Conservation (phyloP, 2,329 filamentous ascomycete species). For the Colletotrichum somersetense region DNA sequence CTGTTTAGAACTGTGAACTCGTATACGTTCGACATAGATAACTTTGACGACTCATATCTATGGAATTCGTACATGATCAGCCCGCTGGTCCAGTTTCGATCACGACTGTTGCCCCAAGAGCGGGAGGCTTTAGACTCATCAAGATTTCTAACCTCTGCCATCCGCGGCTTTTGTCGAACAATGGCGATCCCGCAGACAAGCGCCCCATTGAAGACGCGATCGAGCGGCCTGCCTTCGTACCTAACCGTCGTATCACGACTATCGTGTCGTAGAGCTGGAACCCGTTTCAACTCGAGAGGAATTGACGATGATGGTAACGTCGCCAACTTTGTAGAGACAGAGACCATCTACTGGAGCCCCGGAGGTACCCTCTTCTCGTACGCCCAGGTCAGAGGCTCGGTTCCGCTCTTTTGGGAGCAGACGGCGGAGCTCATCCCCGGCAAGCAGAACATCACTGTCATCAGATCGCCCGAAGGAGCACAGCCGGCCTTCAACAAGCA, state of each 20-base stretch:
- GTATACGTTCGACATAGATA: conserved; percentile 88
- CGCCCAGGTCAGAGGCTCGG: conserved; percentile 90
- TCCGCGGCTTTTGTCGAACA: conserved; percentile 90
- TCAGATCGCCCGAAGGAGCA: conserved; percentile 88
- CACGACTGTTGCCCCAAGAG: conserved; percentile 80
- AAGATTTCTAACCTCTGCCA: conserved; percentile 90
- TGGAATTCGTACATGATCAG: conserved; percentile 99
- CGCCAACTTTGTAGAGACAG: conserved; percentile 98
- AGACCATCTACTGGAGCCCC: conserved; percentile 91
- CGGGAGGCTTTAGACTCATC: conserved; percentile 86
- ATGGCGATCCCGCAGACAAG: conserved; percentile 84
- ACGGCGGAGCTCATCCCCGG: conserved; percentile 87
- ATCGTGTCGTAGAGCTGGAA: conserved; percentile 91
- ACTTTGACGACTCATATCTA: conserved; percentile 90
- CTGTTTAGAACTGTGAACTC: conserved; percentile 75
- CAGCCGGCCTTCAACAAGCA: conserved; percentile 97
- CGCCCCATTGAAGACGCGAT: conserved; percentile 75
- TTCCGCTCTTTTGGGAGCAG: conserved; percentile 98
- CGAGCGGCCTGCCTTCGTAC: conserved; percentile 81
- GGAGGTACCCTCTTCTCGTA: conserved; percentile 89
- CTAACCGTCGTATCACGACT: conserved; percentile 92
- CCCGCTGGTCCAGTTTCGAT: conserved; percentile 90
- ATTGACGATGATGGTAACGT: conserved; percentile 98
- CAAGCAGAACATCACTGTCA: conserved; percentile 94
- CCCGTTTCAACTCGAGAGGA: conserved; percentile 95